Evolutionary conservation across 768 basidiomycete species (phyloP).

Genomic region (Tephrocybe sp.): DNA sequence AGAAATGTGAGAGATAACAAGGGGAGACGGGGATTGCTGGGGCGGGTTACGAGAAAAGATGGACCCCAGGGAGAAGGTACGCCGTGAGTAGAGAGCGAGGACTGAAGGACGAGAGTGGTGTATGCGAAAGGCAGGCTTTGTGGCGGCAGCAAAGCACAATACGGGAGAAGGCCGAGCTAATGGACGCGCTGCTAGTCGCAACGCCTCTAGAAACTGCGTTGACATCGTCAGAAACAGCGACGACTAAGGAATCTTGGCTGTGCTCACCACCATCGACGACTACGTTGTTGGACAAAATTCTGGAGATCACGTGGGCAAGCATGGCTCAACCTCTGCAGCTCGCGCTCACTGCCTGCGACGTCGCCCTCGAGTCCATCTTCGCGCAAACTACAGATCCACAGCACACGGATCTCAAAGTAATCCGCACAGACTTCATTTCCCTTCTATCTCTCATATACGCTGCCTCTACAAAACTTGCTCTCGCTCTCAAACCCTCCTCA

Average conservation of each 20-base stretch:
- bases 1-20: conserved; percentile 67
- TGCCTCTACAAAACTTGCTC: conserved; percentile 57
- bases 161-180: conserved; percentile 4
- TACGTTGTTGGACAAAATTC: conserved; percentile 8
- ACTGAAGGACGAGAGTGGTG: conserved; percentile 13
- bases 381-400: conserved; percentile 16
- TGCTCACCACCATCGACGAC: conserved; percentile 12
- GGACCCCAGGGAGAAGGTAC: conserved; percentile 38
- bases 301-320: conserved; percentile 12
- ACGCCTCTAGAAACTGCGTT: conserved; percentile 11
- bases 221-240: not conserved
- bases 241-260: not conserved
- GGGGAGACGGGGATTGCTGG: conserved; percentile 51
- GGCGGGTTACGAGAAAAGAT: conserved; percentile 48
- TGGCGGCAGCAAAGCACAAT: conserved; percentile 7
- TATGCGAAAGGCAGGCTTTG: conserved; percentile 10
- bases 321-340: conserved; percentile 24
- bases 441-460: conserved; percentile 57
- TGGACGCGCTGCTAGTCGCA: conserved; percentile 13
- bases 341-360: conserved; percentile 35
- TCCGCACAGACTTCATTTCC: conserved; percentile 56
- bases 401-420: conserved; percentile 29
- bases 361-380: conserved; percentile 29
- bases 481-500: conserved; percentile 57
- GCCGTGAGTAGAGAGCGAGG: conserved; percentile 21